Base-by-base conservation (phyloP, 2,329 filamentous ascomycete species). In the Hypocrella siamensis region DNA sequence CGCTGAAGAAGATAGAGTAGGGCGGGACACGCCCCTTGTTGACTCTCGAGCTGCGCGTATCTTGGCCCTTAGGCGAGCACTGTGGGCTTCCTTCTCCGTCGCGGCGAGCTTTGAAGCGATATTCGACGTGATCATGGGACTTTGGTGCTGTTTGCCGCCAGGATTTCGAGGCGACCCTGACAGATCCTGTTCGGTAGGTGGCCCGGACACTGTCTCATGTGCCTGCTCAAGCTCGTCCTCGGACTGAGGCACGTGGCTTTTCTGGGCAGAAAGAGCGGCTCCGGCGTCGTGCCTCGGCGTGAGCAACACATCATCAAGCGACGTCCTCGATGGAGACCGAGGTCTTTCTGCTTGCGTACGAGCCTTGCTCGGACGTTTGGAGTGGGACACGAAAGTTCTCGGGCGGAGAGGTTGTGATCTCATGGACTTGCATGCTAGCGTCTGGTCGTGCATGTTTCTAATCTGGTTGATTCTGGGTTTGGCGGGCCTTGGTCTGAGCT, bases 81-180 rank as follows among this genome's bases (percentile, higher is more conserved):
- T 72, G 39, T 76, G 70, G 4, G 73, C 73, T 32, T 76, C 70
- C 14, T 68, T 60, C 40, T 77, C 73, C 1, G 71, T 70, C 2
- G 73, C 72, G 1, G 70, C 73, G 0, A 77, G 57, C 48, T 77
- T 77, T 18, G 70, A 70, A 0, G 69, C 66, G 38, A 77, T 77
- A 21, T 57, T 63, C 7, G 69, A 67, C 63, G 75, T 73, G 15
- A 65, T 73, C 4, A 75, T 49, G 0, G 70, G 70, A 18, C 63
- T 70, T 39, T 73, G 69, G 58, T 34, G 21, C 21, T 12, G 7
- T 7, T 12, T 7, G 21, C 21, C 12, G 21, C 12, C 21, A 12
- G 7, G 21, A 7, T 12, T 7, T 22, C 12, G 7, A 22, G 7
- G 21, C 21, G 7, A 12, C 21, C 7, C 21, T 27, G 25, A 27